These are phyloP conservation scores for Apophysomyces trapeziformis DNA, from an alignment of 371 early-diverging fungal species.

Conservation along the genomic window DNA sequence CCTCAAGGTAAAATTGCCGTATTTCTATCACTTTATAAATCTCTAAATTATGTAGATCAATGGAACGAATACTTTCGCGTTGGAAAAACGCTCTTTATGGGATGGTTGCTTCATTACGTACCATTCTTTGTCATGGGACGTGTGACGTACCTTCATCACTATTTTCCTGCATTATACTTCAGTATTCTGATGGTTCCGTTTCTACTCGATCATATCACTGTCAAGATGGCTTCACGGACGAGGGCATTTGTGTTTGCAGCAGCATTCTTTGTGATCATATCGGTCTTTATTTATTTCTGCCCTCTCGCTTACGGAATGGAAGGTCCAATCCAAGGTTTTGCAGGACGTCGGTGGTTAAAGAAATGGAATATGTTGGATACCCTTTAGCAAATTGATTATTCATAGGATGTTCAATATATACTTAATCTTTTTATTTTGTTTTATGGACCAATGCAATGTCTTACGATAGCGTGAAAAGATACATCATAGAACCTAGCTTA, in stretches of 20 bases:
- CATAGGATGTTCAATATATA: no score
- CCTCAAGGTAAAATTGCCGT: conserved; percentile 27
- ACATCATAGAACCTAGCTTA: no score
- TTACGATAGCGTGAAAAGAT: no score
- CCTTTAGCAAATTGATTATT: background rate
- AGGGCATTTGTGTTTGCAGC: conserved; percentile 45
- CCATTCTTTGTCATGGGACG: conserved; percentile 99
- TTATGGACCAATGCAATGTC: no score
- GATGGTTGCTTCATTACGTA: conserved; percentile 96
- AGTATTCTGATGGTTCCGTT: conserved; percentile 78
- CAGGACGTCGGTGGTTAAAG: conserved; percentile 53
- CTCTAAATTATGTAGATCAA: conserved; percentile 40
- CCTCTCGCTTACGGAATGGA: conserved; percentile 87
- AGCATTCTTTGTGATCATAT: conserved; percentile 48
- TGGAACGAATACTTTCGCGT: conserved; percentile 76
- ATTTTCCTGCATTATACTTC: conserved; percentile 98
- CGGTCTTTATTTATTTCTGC: conserved; percentile 76
- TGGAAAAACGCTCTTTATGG: conserved; percentile 75
- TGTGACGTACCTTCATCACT: conserved; percentile 98
- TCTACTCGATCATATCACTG: conserved; percentile 74
- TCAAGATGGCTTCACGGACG: conserved; percentile 7
- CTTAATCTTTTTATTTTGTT: no score
- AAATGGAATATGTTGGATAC: conserved; percentile 53
- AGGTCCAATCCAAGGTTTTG: conserved; percentile 66
- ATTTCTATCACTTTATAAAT: background rate